A percentile compares a stretch with the other conserved stretches of the same genome.
Conservation (phyloP, 2,329 filamentous ascomycete species). For the Beauveria medogensis region DNA sequence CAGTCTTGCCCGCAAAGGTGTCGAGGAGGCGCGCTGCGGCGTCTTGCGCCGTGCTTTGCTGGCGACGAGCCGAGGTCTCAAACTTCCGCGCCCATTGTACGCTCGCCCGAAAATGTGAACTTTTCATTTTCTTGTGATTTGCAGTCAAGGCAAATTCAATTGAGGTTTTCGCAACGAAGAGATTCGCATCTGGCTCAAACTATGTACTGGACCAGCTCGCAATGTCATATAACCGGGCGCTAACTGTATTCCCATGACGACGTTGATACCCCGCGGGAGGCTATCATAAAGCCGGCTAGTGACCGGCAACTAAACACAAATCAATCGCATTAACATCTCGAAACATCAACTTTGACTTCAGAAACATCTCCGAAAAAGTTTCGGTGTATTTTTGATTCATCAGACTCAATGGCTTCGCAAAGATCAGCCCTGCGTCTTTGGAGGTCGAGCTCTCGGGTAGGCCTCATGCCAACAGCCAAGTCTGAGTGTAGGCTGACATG, state of each 20-base stretch:
- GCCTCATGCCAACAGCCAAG: neutral
- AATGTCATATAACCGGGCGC: slow-evolving; percentile 4
- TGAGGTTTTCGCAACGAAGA: neutral
- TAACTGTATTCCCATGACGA: neutral
- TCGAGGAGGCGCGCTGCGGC: slow-evolving; percentile 26
- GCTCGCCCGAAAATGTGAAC: neutral
- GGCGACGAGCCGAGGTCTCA: neutral
- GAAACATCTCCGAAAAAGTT: neutral
- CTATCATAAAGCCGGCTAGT: slow-evolving; percentile 8
- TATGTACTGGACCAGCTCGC: neutral
- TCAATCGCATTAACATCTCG: neutral
- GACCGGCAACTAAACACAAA: neutral
- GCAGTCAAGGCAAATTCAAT: neutral
- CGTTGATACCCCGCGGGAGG: neutral
- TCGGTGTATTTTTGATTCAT: neutral
- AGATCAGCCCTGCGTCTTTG: slow-evolving; percentile 1
- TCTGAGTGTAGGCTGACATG: neutral
- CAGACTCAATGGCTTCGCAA: neutral
- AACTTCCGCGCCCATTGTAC: neutral
- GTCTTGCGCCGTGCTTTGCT: slow-evolving; percentile 12
- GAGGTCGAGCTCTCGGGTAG: slow-evolving; percentile 3
- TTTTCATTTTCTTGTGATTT: neutral
- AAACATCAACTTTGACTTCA: neutral
- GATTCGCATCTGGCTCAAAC: neutral
- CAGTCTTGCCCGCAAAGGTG: slow-evolving; percentile 21